phyloP scores from a whole-genome alignment of 1,139 yeast genomes.

The Chernovozyma aurita region DNA sequence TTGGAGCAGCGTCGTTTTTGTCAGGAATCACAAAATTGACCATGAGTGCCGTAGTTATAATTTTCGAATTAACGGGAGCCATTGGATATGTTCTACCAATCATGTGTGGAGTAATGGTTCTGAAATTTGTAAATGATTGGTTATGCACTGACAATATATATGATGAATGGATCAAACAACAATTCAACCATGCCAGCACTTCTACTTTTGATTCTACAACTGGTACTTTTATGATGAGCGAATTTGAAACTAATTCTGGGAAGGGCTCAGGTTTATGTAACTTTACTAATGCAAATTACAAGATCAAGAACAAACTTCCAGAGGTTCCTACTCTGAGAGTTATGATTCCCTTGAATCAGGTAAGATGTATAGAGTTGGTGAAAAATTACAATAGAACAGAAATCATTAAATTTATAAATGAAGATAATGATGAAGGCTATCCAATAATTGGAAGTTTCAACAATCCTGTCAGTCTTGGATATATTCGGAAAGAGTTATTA shows the following conservation, averaged over 20 bases:
- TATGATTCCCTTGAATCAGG: constrained; percentile 29
- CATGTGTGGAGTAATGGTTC: constrained; percentile 53
- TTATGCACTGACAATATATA: constrained; percentile 45
- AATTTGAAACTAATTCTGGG: constrained; percentile 22
- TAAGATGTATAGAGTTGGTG: constrained; percentile 27
- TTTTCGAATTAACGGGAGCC: constrained; percentile 59
- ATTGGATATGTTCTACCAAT: constrained; percentile 55
- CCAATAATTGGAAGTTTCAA: constrained; percentile 28
- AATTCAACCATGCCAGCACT: constrained; percentile 19
- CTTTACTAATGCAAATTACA: constrained; percentile 28
- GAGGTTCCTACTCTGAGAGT: constrained; percentile 25
- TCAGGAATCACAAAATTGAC: constrained; percentile 55
- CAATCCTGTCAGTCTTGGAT: constrained; percentile 32
- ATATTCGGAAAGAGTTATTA: constrained; percentile 14
- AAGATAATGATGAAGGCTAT: constrained; percentile 42
- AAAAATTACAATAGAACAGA: constrained; percentile 19
- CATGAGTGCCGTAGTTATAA: constrained; percentile 52
- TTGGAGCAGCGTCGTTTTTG: constrained; percentile 57
- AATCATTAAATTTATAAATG: constrained; percentile 19
- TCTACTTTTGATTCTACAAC: constrained; percentile 6
- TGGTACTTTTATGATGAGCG: not conserved
- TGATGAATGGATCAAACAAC: constrained; percentile 37
- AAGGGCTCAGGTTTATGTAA: constrained; percentile 41
- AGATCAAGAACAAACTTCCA: constrained; percentile 29
- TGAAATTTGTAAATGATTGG: constrained; percentile 48